Percentiles rank a stretch among this genome's conserved stretches.
phyloP scores from a whole-genome alignment of 768 basidiomycete genomes.

The Leucocoprinus birnbaumii region DNA sequence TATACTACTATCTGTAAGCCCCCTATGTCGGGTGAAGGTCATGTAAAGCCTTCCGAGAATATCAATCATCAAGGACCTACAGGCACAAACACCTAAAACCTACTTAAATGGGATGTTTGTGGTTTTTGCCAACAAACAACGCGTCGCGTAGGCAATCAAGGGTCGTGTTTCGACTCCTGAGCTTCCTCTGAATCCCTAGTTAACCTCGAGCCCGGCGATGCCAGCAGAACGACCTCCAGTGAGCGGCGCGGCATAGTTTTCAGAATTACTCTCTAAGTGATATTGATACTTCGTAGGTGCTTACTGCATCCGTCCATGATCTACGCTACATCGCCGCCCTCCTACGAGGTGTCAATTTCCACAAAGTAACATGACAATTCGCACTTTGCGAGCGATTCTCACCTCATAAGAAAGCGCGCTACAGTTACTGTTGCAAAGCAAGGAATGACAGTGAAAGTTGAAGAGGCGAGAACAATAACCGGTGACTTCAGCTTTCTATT shows the following conservation, averaged over 20 bases:
- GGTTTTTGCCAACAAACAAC: slow-evolving; percentile 2
- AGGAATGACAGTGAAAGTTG: slow-evolving; percentile 78
- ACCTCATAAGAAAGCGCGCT: slow-evolving; percentile 51
- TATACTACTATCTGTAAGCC: too few species aligned
- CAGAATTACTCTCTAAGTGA: neutral
- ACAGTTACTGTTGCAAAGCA: slow-evolving; percentile 65
- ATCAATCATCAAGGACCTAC: too few species aligned
- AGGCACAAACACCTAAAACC: neutral
- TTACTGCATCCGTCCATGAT: slow-evolving; percentile 74
- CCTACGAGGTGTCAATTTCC: slow-evolving; percentile 79
- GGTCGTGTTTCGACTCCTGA: too few species aligned
- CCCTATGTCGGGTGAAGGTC: too few species aligned
- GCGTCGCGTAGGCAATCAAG: neutral
- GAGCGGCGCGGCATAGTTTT: neutral
- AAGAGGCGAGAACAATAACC: slow-evolving; percentile 79
- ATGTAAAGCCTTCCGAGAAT: too few species aligned
- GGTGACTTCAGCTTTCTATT: slow-evolving; percentile 55
- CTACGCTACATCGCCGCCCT: slow-evolving; percentile 78
- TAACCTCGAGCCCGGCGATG: neutral
- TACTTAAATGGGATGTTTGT: slow-evolving; percentile 1
- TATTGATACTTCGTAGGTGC: slow-evolving; percentile 37
- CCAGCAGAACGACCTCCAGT: slow-evolving; percentile 7
- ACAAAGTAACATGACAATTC: slow-evolving; percentile 45
- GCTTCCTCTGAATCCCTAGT: too few species aligned
- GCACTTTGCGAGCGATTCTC: slow-evolving; percentile 6